These are phyloP conservation scores for Magnaporthiopsis poae DNA, from an alignment of 2,329 filamentous ascomycete genomes.

Conservation along the genomic window DNA sequence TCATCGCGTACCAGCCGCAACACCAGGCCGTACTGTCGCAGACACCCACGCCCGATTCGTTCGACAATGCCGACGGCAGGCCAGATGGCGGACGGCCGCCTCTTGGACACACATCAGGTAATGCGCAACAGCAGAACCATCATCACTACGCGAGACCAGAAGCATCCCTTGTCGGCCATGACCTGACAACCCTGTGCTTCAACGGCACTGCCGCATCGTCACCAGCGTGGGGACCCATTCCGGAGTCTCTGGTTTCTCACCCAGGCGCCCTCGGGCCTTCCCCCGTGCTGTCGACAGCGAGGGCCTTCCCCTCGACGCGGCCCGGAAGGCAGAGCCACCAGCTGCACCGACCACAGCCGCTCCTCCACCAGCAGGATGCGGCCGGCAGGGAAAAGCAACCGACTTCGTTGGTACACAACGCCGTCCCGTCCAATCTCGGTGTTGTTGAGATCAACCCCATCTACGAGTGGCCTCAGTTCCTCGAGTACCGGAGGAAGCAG, in stretches of 20 bases:
- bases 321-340: neutral
- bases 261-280: neutral
- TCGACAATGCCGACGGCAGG: neutral
- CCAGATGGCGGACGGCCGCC: conserved; percentile 27
- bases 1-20: neutral
- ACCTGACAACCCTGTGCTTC: neutral
- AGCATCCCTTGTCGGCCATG: conserved; percentile 5
- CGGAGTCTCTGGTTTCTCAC: neutral
- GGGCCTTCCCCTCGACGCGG: conserved; percentile 29
- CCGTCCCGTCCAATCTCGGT: neutral
- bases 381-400: neutral
- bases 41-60: neutral
- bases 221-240: neutral
- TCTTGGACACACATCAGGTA: conserved; percentile 43
- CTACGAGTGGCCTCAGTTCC: conserved; percentile 52
- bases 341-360: conserved; percentile 9
- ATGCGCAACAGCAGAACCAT: conserved; percentile 32
- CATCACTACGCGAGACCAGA: conserved; percentile 25
- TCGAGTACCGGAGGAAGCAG: conserved; percentile 56
- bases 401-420: neutral
- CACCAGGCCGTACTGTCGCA: neutral
- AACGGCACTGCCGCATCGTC: neutral
- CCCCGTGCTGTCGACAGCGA: neutral
- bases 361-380: conserved; percentile 10
- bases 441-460: conserved; percentile 37